phyloP scores from a whole-genome alignment of 352 stramenopile species.

The Globisporangium yorkense region DNA sequence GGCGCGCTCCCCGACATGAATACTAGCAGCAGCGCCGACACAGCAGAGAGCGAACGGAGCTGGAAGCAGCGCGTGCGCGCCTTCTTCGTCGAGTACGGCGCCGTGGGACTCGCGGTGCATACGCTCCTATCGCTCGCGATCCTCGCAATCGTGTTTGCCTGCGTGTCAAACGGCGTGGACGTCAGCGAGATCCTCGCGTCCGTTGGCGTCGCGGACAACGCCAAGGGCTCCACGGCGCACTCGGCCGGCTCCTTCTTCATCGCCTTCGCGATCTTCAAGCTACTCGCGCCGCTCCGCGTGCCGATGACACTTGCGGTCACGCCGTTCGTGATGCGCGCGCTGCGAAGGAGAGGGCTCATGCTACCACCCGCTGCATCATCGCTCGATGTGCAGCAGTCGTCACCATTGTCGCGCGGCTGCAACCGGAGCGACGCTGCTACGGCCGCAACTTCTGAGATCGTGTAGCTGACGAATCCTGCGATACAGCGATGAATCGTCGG shows the following conservation, averaged over 20 bases:
- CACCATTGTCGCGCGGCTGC: background rate
- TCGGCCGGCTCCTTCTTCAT: slow-evolving; percentile 70
- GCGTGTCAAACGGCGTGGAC: slow-evolving; percentile 61
- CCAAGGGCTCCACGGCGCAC: slow-evolving; percentile 39
- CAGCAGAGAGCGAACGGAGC: slow-evolving; percentile 13
- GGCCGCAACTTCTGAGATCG: background rate
- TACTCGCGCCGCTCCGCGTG: slow-evolving; percentile 67
- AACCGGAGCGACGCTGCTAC: background rate
- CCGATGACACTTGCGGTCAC: slow-evolving; percentile 77
- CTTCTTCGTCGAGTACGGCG: slow-evolving; percentile 76
- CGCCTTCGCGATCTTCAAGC: slow-evolving; percentile 77
- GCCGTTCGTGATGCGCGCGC: slow-evolving; percentile 56
- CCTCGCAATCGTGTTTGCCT: slow-evolving; percentile 66
- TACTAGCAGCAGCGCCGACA: background rate
- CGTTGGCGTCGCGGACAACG: slow-evolving; percentile 31
- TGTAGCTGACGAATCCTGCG: background rate
- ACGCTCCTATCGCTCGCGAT: slow-evolving; percentile 61
- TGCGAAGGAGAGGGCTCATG: slow-evolving; percentile 71
- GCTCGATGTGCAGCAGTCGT: no score
- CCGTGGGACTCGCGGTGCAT: slow-evolving; percentile 66
- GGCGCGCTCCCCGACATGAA: no score
- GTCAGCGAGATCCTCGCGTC: slow-evolving; percentile 42
- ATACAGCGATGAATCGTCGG: no score
- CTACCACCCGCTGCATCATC: slow-evolving; percentile 17
- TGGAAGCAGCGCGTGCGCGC: slow-evolving; percentile 66